Conservation (phyloP, 1,284 basidiomycete species). For the Cystobasidiaceae sp. region DNA sequence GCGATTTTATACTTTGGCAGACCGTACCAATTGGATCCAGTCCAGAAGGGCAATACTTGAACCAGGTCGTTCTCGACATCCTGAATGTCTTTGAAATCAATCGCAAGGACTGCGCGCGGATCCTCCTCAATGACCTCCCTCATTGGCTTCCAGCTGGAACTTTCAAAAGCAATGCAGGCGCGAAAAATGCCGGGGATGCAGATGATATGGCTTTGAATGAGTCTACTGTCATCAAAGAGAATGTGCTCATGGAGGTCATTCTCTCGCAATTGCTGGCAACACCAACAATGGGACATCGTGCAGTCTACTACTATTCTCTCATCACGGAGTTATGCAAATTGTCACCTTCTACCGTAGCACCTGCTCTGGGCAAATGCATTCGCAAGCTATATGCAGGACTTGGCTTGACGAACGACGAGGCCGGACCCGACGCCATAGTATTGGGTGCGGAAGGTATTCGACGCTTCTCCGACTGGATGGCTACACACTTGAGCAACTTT, state of each 20-base stretch:
- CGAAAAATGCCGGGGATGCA: conserved; percentile 40
- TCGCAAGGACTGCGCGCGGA: conserved; percentile 83
- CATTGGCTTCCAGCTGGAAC: conserved; percentile 78
- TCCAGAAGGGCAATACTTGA: conserved; percentile 52
- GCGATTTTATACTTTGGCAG: too few relatives aligned
- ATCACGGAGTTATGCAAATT: conserved; percentile 92
- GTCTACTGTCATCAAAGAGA: conserved; percentile 72
- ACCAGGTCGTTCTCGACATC: conserved; percentile 71
- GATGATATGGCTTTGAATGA: conserved; percentile 44
- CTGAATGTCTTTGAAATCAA: conserved; percentile 93
- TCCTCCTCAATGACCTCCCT: conserved; percentile 73
- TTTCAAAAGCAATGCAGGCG: conserved; percentile 61
- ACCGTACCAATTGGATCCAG: conserved; percentile 24
- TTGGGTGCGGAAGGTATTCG: conserved; percentile 77
- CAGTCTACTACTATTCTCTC: conserved; percentile 80
- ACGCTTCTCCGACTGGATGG: conserved; percentile 89
- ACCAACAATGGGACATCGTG: conserved; percentile 68
- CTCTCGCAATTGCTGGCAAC: conserved; percentile 70
- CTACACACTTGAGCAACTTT: conserved; percentile 95
- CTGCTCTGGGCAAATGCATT: conserved; percentile 91
- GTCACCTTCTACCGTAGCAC: conserved; percentile 84
- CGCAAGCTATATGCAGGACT: conserved; percentile 72
- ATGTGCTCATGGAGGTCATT: conserved; percentile 72
- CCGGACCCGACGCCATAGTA: conserved; percentile 32
- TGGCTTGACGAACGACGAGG: conserved; percentile 55